Evolutionary conservation across 1,284 basidiomycete genomes (phyloP).

Genomic region (Trichosporon sp.): DNA sequence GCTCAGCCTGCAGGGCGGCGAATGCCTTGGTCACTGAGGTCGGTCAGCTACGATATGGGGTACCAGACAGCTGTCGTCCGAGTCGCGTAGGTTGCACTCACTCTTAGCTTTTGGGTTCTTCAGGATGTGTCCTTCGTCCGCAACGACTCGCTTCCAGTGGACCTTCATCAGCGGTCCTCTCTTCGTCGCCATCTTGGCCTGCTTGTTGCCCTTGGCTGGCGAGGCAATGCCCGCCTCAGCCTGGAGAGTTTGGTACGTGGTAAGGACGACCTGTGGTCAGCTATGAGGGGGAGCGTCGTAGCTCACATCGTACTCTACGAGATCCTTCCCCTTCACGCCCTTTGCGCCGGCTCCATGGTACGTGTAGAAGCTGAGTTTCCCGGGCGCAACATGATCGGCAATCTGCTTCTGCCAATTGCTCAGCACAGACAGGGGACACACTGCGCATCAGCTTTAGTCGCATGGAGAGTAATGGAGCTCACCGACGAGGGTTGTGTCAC

Average conservation of each 20-base stretch:
- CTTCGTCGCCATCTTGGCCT: constrained; percentile 16
- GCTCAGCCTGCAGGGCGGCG: constrained; percentile 61
- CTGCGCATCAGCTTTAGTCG: constrained; percentile 47
- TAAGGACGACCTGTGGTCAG: constrained; percentile 60
- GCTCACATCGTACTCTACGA: constrained; percentile 60
- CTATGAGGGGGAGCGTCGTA: not conserved
- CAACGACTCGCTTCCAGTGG: constrained; percentile 77
- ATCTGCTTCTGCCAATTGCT: constrained; percentile 91
- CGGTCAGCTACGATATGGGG: not conserved
- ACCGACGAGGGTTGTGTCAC: constrained; percentile 70
- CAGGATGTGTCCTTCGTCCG: constrained; percentile 82
- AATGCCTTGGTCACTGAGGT: constrained; percentile 60
- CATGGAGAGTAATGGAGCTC: constrained; percentile 27
- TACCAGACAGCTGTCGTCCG: too few species aligned
- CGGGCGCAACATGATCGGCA: constrained; percentile 62
- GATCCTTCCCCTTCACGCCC: constrained; percentile 56
- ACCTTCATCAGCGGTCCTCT: constrained; percentile 60
- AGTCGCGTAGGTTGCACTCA: too few species aligned
- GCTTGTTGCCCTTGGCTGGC: constrained; percentile 27
- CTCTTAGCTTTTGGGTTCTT: constrained; percentile 77
- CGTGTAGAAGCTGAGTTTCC: constrained; percentile 56
- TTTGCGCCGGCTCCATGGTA: constrained; percentile 61
- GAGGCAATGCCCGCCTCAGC: constrained; percentile 22
- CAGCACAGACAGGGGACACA: constrained; percentile 76
- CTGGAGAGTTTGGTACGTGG: constrained; percentile 69